Evolutionary conservation across 768 basidiomycete species (phyloP).

Genomic region (Leccinum obscurum): DNA sequence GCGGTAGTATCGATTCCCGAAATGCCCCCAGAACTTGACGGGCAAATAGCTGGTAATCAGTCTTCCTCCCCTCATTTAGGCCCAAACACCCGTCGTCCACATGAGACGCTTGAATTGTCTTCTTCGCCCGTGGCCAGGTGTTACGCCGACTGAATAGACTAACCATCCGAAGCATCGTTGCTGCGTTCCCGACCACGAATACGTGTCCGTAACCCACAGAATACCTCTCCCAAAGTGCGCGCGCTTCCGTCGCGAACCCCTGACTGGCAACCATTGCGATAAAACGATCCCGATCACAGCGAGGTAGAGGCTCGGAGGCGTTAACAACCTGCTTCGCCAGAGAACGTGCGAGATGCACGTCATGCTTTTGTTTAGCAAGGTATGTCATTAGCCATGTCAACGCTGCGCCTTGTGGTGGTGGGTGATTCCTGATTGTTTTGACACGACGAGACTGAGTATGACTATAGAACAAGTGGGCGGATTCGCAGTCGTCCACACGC

Average conservation of each 20-base stretch:
- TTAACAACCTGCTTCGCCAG: slow-evolving; percentile 52
- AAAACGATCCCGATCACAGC: slow-evolving; percentile 47
- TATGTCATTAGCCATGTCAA: slow-evolving; percentile 56
- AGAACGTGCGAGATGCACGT: slow-evolving; percentile 46
- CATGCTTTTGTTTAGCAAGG: slow-evolving; percentile 38
- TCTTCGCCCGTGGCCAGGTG: slow-evolving; percentile 17
- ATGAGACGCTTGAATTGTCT: not conserved
- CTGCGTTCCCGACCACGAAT: slow-evolving; percentile 45
- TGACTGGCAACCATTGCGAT: slow-evolving; percentile 45
- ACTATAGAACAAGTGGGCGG: slow-evolving; percentile 48
- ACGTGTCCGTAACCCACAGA: slow-evolving; percentile 41
- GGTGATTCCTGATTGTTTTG: slow-evolving; percentile 40
- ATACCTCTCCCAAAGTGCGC: slow-evolving; percentile 59
- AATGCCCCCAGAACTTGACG: slow-evolving; percentile 47
- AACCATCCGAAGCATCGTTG: slow-evolving; percentile 43
- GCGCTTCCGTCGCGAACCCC: slow-evolving; percentile 50
- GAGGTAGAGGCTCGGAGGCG: slow-evolving; percentile 40
- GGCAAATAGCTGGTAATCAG: slow-evolving; percentile 39
- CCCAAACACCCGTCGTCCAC: slow-evolving; percentile 2
- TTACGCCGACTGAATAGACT: slow-evolving; percentile 39
- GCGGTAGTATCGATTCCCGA: slow-evolving; percentile 43
- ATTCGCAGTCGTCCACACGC: slow-evolving; percentile 26
- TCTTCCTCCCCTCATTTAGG: slow-evolving; percentile 3
- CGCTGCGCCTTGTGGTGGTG: slow-evolving; percentile 47
- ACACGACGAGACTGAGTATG: slow-evolving; percentile 41